Percentiles rank a stretch among this genome's conserved stretches.
phyloP scores from a whole-genome alignment of 2,329 filamentous ascomycete species.

The Ophiostoma populinum region DNA sequence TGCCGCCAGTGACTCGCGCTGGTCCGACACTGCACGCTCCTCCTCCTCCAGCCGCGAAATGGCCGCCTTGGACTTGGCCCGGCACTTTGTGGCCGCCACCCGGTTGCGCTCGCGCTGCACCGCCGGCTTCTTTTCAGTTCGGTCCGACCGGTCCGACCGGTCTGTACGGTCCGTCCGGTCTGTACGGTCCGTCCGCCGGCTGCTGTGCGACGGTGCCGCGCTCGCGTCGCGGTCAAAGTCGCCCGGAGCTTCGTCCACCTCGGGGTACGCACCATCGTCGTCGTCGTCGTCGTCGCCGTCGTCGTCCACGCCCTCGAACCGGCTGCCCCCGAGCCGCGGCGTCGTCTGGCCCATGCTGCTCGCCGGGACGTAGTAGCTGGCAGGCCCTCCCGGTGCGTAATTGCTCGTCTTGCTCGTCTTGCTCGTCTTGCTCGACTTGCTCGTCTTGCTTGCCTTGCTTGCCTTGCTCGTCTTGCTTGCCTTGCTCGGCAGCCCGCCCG shows the following conservation, averaged over 20 bases:
- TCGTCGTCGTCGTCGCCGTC: neutral
- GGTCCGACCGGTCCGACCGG: too few relatives aligned
- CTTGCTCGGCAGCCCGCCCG: neutral
- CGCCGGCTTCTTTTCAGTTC: neutral
- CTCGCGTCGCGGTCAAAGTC: neutral
- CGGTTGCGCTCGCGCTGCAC: constrained; percentile 15
- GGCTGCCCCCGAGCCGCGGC: neutral
- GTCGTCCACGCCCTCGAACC: neutral
- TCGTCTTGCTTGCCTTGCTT: neutral
- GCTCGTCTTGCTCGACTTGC: neutral
- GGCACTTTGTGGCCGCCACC: constrained; percentile 16
- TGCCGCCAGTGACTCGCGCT: constrained; percentile 11
- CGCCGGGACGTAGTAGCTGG: neutral
- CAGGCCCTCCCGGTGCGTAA: too few relatives aligned
- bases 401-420: too few relatives aligned
- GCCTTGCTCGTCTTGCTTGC: neutral
- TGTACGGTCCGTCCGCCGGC: neutral
- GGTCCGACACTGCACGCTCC: constrained; percentile 9
- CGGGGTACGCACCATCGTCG: neutral
- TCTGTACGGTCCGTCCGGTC: neutral
- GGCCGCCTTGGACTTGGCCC: constrained; percentile 16
- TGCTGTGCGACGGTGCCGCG: neutral
- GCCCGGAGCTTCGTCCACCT: neutral
- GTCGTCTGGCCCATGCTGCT: neutral
- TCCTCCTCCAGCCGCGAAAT: constrained; percentile 14